phyloP scores from a whole-genome alignment of 495 filamentous ascomycete species.

The Cairneyella variabilis region DNA sequence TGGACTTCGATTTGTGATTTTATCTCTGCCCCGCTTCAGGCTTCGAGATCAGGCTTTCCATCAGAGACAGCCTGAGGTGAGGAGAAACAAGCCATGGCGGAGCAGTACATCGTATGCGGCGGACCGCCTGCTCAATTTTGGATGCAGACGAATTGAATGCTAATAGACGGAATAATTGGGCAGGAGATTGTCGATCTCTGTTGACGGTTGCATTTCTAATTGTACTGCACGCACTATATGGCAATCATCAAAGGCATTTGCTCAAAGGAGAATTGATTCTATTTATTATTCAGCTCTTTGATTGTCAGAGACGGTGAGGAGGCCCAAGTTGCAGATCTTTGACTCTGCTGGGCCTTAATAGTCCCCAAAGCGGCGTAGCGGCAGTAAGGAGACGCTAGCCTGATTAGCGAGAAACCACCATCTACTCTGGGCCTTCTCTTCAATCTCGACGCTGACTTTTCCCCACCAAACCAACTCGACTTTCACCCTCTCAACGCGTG shows the following conservation, averaged over 20 bases:
- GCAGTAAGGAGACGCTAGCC: no score
- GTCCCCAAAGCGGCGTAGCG: no score
- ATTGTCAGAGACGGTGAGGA: neutral
- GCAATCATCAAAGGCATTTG: conserved; percentile 2
- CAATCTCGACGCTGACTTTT: conserved; percentile 5
- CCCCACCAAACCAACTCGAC: conserved; percentile 8
- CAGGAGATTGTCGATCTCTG: no score
- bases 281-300: conserved; percentile 5
- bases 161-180: no score
- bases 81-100: neutral
- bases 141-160: no score
- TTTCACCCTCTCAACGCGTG: conserved; percentile 8
- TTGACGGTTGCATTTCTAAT: no score
- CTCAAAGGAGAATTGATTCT: neutral
- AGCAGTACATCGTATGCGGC: no score
- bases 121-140: no score
- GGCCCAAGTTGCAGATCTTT: no score
- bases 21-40: conserved; percentile 15
- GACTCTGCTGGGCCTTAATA: no score
- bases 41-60: conserved; percentile 20
- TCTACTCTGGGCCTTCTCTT: conserved; percentile 3
- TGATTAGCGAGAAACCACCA: conserved; percentile 13
- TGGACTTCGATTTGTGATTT: neutral
- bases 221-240: no score
- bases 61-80: neutral